phyloP scores from a whole-genome alignment of 1,139 yeast genomes.

The Debaryomycetaceae sp. region DNA sequence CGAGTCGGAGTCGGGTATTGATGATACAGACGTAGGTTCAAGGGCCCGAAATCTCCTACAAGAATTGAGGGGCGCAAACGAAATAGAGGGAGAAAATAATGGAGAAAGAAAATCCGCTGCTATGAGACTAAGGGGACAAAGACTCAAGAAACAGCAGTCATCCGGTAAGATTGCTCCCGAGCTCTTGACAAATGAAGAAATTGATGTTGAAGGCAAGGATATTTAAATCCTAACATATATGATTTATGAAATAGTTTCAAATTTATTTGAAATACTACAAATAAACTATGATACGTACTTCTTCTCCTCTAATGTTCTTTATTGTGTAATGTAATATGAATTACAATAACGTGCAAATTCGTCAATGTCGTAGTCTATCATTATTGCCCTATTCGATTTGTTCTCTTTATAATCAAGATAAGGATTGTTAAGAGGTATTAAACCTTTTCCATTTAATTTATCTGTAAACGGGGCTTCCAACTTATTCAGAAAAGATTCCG shows the following conservation, averaged over 20 bases:
- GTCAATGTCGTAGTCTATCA: slow-evolving; percentile 37
- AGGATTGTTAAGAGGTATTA: slow-evolving; percentile 35
- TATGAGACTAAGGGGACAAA: slow-evolving; percentile 36
- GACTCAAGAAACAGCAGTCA: slow-evolving; percentile 16
- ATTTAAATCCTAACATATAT: neutral
- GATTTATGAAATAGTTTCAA: neutral
- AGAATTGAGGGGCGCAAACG: slow-evolving; percentile 48
- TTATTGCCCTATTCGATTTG: slow-evolving; percentile 20
- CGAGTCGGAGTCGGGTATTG: slow-evolving; percentile 8
- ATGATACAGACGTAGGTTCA: slow-evolving; percentile 47
- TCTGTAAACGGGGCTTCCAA: slow-evolving; percentile 34
- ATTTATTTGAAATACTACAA: too few species aligned
- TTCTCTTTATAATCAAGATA: slow-evolving; percentile 31
- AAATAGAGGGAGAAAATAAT: slow-evolving; percentile 7
- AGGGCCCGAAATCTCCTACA: slow-evolving; percentile 59
- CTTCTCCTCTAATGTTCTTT: neutral
- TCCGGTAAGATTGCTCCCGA: neutral
- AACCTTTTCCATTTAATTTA: slow-evolving; percentile 41
- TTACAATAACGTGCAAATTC: slow-evolving; percentile 21
- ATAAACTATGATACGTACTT: too few species aligned
- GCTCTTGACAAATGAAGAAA: neutral
- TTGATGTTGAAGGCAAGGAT: neutral
- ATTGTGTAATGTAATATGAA: slow-evolving; percentile 7
- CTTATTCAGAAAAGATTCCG: slow-evolving; percentile 14
- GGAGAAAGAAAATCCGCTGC: slow-evolving; percentile 24